Base-by-base conservation (phyloP, 176 grass and related monocot species). In the barley (Hordeum vulgare) region DNA sequence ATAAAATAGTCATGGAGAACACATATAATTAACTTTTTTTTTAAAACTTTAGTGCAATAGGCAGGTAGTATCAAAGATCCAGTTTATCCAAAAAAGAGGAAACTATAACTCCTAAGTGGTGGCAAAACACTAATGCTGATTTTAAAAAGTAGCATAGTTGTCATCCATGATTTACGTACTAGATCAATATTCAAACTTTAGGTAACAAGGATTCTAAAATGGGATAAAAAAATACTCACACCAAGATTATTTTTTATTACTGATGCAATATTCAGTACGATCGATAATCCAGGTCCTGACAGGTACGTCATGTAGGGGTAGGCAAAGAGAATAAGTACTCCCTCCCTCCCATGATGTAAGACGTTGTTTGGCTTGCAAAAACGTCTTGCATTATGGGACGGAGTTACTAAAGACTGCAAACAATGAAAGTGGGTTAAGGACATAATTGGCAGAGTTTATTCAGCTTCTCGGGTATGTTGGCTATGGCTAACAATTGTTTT, bases 301-400 rank as follows among this genome's bases (percentile, higher is more conserved):
- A 94, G 64, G 29, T 90, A 66, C 9, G 89, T 80, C 87, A 94
- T 90, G 27, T 72, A 94, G 12, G 92, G 92, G 81, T 80, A 94
- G 25, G 87, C 84, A 53, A 79, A 91, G 27, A 94, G 85, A 68
- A 94, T 86, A 39, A 66, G 9, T 57, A n/a, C n/a, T n/a, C n/a
- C n/a, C n/a, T n/a, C n/a, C n/a, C n/a, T n/a, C n/a, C n/a, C n/a
- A n/a, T n/a, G n/a, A n/a, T n/a, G n/a, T n/a, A n/a, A n/a, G n/a
- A n/a, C n/a, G n/a, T n/a, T n/a, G n/a, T n/a, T n/a, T n/a, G n/a
- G n/a, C n/a, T n/a, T n/a, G n/a, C n/a, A n/a, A n/a, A n/a, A n/a
- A n/a, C n/a, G n/a, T n/a, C n/a, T n/a, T n/a, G n/a, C n/a, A n/a
- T n/a, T n/a, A n/a, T n/a, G n/a, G n/a, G n/a, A n/a, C n/a, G n/a